Conservation (phyloP, 352 stramenopile species). For the Globisporangium acanthophoron region DNA sequence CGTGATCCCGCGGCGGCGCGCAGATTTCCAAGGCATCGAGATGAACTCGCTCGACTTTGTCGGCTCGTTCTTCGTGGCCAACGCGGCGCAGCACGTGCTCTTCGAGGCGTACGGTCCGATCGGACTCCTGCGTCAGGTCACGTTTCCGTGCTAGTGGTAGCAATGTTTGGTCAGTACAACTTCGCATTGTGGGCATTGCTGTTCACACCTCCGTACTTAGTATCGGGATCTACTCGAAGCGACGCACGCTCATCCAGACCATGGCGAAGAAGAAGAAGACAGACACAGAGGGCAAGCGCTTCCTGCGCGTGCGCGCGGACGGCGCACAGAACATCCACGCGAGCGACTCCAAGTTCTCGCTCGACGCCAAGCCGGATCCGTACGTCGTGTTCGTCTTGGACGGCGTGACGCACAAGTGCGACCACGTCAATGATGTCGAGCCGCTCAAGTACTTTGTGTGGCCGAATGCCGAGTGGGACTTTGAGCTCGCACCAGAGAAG, state of each 20-base stretch:
- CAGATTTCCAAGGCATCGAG: constrained; percentile 57
- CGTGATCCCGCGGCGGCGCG: constrained; percentile 50
- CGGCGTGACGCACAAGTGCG: constrained; percentile 21
- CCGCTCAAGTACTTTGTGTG: constrained; percentile 39
- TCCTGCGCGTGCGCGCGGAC: constrained; percentile 29
- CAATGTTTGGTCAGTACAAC: too few relatives aligned
- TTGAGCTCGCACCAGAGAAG: constrained; percentile 19
- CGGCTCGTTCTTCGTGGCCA: constrained; percentile 70
- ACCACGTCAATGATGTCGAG: constrained; percentile 34
- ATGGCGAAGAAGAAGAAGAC: constrained; percentile 6
- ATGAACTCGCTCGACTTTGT: constrained; percentile 84
- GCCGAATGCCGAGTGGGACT: constrained; percentile 33
- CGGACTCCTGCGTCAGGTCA: constrained; percentile 53
- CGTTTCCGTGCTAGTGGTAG: constrained; percentile 27
- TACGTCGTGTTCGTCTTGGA: constrained; percentile 37
- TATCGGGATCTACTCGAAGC: too few relatives aligned
- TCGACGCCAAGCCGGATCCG: constrained; percentile 40
- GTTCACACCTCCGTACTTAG: too few relatives aligned
- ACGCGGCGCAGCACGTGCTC: constrained; percentile 48
- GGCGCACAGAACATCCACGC: constrained; percentile 28
- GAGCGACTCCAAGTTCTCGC: constrained; percentile 18
- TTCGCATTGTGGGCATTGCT: too few relatives aligned
- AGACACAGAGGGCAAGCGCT: not conserved
- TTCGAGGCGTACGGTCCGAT: constrained; percentile 43
- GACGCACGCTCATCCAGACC: not conserved